A percentile compares a stretch with the other conserved stretches of the same genome.
phyloP scores from a whole-genome alignment of 495 filamentous ascomycete genomes.

The Penicillium bialowiezense region DNA sequence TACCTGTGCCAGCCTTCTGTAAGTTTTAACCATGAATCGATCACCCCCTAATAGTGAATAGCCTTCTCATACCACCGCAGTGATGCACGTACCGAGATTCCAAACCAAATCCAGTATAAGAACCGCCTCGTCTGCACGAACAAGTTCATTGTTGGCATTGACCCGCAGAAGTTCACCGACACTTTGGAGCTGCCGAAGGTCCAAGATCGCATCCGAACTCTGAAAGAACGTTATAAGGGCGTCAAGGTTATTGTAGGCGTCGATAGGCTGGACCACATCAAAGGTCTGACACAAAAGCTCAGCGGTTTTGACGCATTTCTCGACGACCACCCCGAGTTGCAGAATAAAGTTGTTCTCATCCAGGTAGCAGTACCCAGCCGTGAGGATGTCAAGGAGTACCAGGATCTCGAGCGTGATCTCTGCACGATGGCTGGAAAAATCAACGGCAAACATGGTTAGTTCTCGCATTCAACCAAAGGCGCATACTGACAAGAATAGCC shows the following conservation, averaged over 20 bases:
- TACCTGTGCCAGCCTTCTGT: slow-evolving; percentile 79
- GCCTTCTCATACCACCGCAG: slow-evolving; percentile 10
- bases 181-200: slow-evolving; percentile 70
- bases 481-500: slow-evolving; percentile 39
- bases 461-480: background rate
- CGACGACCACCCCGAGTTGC: slow-evolving; percentile 86
- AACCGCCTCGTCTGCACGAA: slow-evolving; percentile 71
- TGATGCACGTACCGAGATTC: slow-evolving; percentile 15
- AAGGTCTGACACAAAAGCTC: slow-evolving; percentile 92
- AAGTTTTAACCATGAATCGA: slow-evolving; percentile 45
- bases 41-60: too few species aligned
- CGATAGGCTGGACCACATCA: slow-evolving; percentile 92
- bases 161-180: slow-evolving; percentile 84
- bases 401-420: slow-evolving; percentile 85
- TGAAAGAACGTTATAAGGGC: slow-evolving; percentile 80
- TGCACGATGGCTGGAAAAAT: slow-evolving; percentile 89
- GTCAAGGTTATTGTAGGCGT: slow-evolving; percentile 91
- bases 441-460: slow-evolving; percentile 61
- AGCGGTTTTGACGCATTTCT: slow-evolving; percentile 89
- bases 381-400: slow-evolving; percentile 94
- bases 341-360: slow-evolving; percentile 86
- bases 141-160: slow-evolving; percentile 90
- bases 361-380: slow-evolving; percentile 91
- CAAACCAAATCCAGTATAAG: slow-evolving; percentile 76
- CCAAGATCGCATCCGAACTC: slow-evolving; percentile 68